Percentiles rank a stretch among this genome's conserved stretches.
These are phyloP conservation scores for Fusarium subtropicale DNA, from an alignment of 2,329 filamentous ascomycete species.

Conservation along the genomic window DNA sequence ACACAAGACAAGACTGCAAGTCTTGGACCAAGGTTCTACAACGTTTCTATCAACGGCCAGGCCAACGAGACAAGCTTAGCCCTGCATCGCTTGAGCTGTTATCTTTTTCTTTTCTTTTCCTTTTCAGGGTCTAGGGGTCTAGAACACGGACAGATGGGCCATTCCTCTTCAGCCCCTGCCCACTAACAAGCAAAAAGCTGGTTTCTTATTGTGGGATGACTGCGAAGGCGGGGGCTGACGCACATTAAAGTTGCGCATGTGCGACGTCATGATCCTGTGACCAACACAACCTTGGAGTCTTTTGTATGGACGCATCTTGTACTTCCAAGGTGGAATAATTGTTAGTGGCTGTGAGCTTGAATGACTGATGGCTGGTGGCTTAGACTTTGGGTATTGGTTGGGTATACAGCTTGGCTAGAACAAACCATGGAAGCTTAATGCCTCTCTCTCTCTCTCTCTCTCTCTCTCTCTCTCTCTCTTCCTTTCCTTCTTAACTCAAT, in stretches of 20 bases:
- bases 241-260: conserved; percentile 40
- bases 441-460: background rate
- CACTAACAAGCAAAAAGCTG: conserved; percentile 36
- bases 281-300: conserved; percentile 5
- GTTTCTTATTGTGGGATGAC: conserved; percentile 35
- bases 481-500: background rate
- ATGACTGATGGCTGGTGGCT: conserved; percentile 19
- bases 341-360: conserved; percentile 10
- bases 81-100: conserved; percentile 24
- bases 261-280: conserved; percentile 44
- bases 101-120: background rate
- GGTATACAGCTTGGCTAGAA: conserved; percentile 21
- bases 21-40: conserved; percentile 20
- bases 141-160: conserved; percentile 24
- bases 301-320: background rate
- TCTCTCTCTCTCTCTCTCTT: background rate
- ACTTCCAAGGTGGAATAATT: conserved; percentile 14
- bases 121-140: conserved; percentile 41
- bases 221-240: conserved; percentile 39
- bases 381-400: conserved; percentile 30
- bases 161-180: conserved; percentile 23
- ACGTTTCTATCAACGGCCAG: conserved; percentile 8
- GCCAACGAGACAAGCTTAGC: conserved; percentile 38
- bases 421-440: conserved; percentile 32
- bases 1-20: conserved; percentile 1